Evolutionary conservation across 495 filamentous ascomycete genomes (phyloP), one percentile per base, ranked within the genome.

Genomic region (Podospora pseudoanserina): DNA sequence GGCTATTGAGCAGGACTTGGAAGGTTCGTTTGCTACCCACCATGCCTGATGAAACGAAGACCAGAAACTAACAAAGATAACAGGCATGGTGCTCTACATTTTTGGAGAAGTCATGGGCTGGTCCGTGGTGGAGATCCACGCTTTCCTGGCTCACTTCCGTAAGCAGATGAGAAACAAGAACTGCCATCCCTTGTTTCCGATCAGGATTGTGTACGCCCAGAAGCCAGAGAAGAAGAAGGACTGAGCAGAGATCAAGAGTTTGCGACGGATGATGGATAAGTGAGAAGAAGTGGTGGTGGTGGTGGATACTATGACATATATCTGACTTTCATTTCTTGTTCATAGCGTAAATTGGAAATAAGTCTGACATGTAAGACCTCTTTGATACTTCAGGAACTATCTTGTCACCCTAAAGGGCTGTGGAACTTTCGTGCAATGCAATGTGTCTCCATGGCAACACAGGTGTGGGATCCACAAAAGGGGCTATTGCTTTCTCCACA

Each of bases 61-160:
- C 9, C 3, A 7, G n/a, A 58, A 5, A n/a, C 55, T 58, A 11
- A 58, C 55, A 58, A 58, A 26, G 6, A 60, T 20, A 5, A 7
- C 16, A 79, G 77, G 77, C 6, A 73, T 70, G 20, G 70, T 78
- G 26, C 58, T 79, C 69, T 79, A 70, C 64, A 69, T 76, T 68
- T 79, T 74, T 67, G 66, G 65, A 44, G 68, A 69, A n/a, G 71
- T 78, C 2, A 70, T 79, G 61, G 73, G 71, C 6, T 78, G 78
- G 67, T 69, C 70, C 6, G 56, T 23, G 5, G 23, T 64, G 9
- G 62, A 71, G 60, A 70, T 71, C 16, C 26, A 63, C 1, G 67
- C 63, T n/a, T 76, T 70, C 53, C 15, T 65, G 13, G 68, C 67
- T 3, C 67, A 73, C 53, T 23, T 75, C 19, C 65, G 71, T 27